Percentiles rank a stretch among this genome's conserved stretches.
phyloP scores from a whole-genome alignment of 345 rosid genomes.

The Bruguiera parviflora region DNA sequence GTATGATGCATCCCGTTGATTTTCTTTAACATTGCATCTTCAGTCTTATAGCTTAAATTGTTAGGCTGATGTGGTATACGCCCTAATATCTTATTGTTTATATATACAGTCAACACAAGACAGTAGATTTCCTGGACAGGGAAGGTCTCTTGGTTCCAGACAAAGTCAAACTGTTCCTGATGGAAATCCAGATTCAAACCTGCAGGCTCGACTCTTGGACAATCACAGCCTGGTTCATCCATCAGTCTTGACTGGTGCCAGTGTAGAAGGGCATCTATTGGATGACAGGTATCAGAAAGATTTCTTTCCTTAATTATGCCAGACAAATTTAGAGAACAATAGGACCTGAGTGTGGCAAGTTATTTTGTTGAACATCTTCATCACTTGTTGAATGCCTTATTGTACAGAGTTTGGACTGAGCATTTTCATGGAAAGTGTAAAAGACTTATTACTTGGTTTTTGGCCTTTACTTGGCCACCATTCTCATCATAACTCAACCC shows the following conservation, averaged over 20 bases:
- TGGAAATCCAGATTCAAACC: conserved; percentile 58
- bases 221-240: conserved; percentile 36
- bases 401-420: background rate
- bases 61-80: conserved; percentile 3
- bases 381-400: no score
- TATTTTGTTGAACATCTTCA: background rate
- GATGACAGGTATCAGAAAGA: conserved; percentile 50
- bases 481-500: background rate
- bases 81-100: conserved; percentile 14
- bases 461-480: background rate
- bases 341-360: background rate
- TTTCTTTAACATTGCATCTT: conserved; percentile 9
- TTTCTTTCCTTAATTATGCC: conserved; percentile 6
- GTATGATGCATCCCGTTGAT: conserved; percentile 5
- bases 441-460: background rate
- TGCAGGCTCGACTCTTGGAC: conserved; percentile 80
- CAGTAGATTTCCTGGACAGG: conserved; percentile 76
- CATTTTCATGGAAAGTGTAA: background rate
- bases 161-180: conserved; percentile 40
- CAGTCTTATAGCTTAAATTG: background rate
- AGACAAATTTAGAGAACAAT: conserved; percentile 7
- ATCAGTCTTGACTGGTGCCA: conserved; percentile 35
- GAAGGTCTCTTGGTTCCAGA: conserved; percentile 58
- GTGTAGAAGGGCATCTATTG: conserved; percentile 33
- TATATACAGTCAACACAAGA: conserved; percentile 58